Percentiles rank a stretch among this genome's conserved stretches.
Conservation (phyloP, 116 monocot genomes). For the Dioscorea cayenensis region DNA sequence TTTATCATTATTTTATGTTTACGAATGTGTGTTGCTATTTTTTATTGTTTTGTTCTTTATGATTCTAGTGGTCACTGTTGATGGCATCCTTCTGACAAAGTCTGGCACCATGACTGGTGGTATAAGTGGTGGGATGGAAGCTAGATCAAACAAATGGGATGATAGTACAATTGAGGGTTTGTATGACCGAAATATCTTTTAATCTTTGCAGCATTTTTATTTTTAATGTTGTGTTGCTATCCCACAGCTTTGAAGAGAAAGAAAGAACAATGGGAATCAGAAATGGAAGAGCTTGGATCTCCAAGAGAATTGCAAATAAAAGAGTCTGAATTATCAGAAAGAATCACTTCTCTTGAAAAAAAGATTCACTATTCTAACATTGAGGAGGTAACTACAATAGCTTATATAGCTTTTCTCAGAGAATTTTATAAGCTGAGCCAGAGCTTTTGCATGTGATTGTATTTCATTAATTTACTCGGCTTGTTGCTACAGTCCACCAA, state of each 20-base stretch:
- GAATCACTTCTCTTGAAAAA: constrained; percentile 72
- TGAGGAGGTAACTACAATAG: constrained; percentile 52
- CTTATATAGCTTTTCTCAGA: not conserved
- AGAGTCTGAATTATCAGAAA: constrained; percentile 77
- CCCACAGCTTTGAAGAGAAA: constrained; percentile 70
- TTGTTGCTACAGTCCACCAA: not conserved
- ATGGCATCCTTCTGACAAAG: constrained; percentile 95
- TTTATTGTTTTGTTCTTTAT: constrained; percentile 1
- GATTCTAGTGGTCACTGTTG: constrained; percentile 74
- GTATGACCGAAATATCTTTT: not conserved
- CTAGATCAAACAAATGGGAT: constrained; percentile 99
- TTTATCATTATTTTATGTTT: constrained; percentile 4
- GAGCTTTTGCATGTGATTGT: too few relatives aligned
- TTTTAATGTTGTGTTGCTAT: constrained; percentile 2
- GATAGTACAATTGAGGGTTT: constrained; percentile 76
- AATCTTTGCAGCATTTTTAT: not conserved
- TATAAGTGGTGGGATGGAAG: constrained; percentile 95
- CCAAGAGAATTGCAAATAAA: constrained; percentile 78
- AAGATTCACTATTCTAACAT: constrained; percentile 75
- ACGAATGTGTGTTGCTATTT: not conserved
- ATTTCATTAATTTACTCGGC: not conserved
- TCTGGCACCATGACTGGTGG: constrained; percentile 99
- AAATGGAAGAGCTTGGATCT: constrained; percentile 73
- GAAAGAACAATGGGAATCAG: constrained; percentile 67
- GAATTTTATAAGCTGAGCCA: too few relatives aligned